A percentile compares a stretch with the other conserved stretches of the same genome.
These are phyloP conservation scores for Amauroascus verrucosus DNA, from an alignment of 2,329 filamentous ascomycete genomes.

Conservation along the genomic window DNA sequence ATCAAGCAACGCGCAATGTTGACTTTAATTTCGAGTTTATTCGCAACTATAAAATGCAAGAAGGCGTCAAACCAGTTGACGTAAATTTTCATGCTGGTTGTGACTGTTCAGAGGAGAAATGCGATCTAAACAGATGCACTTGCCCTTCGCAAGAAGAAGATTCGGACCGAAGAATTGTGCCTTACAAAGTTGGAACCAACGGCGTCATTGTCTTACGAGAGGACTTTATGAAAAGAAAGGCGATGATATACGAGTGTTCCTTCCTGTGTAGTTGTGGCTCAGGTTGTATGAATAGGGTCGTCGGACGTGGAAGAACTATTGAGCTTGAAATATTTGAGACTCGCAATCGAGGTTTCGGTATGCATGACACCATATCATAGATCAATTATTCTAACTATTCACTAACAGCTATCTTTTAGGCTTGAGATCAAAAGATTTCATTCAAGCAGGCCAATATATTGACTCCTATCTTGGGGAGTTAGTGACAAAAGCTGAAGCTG, in stretches of 20 bases:
- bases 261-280: conserved; percentile 28
- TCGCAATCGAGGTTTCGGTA: conserved; percentile 33
- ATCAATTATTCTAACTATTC: neutral
- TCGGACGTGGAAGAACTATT: conserved; percentile 33
- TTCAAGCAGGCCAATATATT: conserved; percentile 37
- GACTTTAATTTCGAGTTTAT: conserved; percentile 33
- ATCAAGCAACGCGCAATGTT: conserved; percentile 17
- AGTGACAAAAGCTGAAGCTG: conserved; percentile 29
- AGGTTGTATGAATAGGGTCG: conserved; percentile 35
- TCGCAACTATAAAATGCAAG: conserved; percentile 27
- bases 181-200: conserved; percentile 22
- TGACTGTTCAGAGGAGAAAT: conserved; percentile 21
- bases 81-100: conserved; percentile 29
- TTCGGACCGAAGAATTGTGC: conserved; percentile 22
- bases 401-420: conserved; percentile 20
- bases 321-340: conserved; percentile 37
- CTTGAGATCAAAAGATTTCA: conserved; percentile 30
- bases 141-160: conserved; percentile 27
- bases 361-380: too few relatives aligned
- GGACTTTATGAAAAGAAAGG: conserved; percentile 25
- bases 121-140: conserved; percentile 21
- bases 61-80: conserved; percentile 23
- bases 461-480: conserved; percentile 39
- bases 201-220: conserved; percentile 22
- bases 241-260: conserved; percentile 37